A percentile compares a stretch with the other conserved stretches of the same genome.
phyloP scores from a whole-genome alignment of 257 asterid genomes.

The Solanum acaule region DNA sequence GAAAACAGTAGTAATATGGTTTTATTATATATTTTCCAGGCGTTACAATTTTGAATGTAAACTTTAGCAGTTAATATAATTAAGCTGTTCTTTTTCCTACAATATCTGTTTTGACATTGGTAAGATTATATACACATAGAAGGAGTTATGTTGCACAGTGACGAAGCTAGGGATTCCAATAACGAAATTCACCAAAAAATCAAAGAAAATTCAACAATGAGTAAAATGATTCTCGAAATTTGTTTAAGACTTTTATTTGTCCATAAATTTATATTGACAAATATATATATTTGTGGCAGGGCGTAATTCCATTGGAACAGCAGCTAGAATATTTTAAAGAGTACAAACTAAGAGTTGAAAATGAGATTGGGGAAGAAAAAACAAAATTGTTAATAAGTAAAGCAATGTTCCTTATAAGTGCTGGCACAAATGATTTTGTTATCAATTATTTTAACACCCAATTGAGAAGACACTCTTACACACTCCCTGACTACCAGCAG shows the following conservation, averaged over 20 bases:
- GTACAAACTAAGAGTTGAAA: conserved; percentile 37
- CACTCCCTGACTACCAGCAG: conserved; percentile 15
- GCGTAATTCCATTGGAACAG: conserved; percentile 27
- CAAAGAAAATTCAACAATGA: too few species aligned
- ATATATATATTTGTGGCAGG: conserved; percentile 18
- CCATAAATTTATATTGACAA: background rate
- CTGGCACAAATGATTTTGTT: conserved; percentile 56
- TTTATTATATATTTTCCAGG: background rate
- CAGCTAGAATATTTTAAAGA: conserved; percentile 44
- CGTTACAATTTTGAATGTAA: background rate
- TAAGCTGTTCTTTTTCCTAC: background rate
- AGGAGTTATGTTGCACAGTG: background rate
- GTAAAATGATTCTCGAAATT: background rate
- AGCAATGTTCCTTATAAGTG: conserved; percentile 34
- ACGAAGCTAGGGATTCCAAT: too few species aligned
- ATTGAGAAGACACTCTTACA: conserved; percentile 12
- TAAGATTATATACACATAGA: background rate
- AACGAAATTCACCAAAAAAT: too few species aligned
- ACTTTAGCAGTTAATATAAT: background rate
- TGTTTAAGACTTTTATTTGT: background rate
- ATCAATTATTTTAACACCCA: conserved; percentile 32
- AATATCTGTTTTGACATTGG: background rate
- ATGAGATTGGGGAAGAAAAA: conserved; percentile 25
- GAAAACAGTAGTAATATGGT: background rate
- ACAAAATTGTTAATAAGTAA: conserved; percentile 24